Base-by-base conservation (phyloP, 2,329 filamentous ascomycete species). In the Bipolaris cookei region DNA sequence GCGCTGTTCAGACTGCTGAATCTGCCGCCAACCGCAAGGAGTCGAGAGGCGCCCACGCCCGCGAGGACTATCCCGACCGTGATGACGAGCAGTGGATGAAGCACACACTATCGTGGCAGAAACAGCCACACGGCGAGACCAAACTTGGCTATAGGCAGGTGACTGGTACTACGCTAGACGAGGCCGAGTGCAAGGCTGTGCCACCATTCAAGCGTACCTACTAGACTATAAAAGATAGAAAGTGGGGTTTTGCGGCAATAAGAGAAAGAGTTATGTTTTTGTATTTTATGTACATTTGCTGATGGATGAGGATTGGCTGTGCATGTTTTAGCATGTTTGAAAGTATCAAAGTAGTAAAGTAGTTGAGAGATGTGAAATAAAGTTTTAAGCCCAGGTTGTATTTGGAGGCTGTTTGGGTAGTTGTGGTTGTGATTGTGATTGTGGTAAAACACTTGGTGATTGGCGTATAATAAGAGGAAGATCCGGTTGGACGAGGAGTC, bases 81-180 rank as follows among this genome's bases (percentile, higher is more conserved):
- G 91, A 98, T 76, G 95, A 99, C 76, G 84, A 88, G 79, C 90
- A 96, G 79, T 98, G 94, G 94, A 97, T 97, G 94, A 98, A 98
- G 89, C 95, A 99, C 86, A 96, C 92, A 43, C 86, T 99, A 61
- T 92, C 89, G 66, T 99, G 90, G 90, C 95, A 99, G 85, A 96
- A 92, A 89, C 78, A 88, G 76, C 91, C 93, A 32, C 94, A 98
- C 73, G 90, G 90, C 75, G 87, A 92, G 81, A 87, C 95, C 54
- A 90, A 98, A 61, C 83, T 98, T 63, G 83, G 86, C 62, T 98
- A 98, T 86, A 87, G 95, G 78, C 83, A 84, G 64, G 95, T 99
- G 61, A 89, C 90, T 62, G 84, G 84, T 67, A 88, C 86, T 62
- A 98, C 95, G 23, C 83, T 99, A 68, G 95, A 98, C 73, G 93